phyloP scores from a whole-genome alignment of 805 yeast genomes.

The Wickerhamomyces chambardii region DNA sequence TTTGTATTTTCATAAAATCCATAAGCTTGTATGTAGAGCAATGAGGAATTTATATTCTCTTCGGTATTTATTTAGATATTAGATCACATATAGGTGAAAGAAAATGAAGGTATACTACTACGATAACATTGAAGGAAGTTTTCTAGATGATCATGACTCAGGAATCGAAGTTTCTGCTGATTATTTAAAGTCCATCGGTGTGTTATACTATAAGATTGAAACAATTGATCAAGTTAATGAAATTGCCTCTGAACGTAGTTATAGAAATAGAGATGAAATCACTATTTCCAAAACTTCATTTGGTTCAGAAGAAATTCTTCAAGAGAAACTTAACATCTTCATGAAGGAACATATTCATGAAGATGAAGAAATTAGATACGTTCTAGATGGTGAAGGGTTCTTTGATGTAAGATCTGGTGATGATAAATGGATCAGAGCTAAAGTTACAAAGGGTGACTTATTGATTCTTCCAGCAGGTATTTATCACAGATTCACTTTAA shows the following conservation, averaged over 20 bases:
- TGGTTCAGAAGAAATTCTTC: constrained; percentile 54
- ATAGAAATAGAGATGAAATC: constrained; percentile 75
- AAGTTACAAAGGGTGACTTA: constrained; percentile 53
- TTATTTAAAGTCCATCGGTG: constrained; percentile 54
- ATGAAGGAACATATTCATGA: constrained; percentile 88
- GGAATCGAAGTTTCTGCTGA: constrained; percentile 47
- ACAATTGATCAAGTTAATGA: constrained; percentile 45
- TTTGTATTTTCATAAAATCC: too few species aligned
- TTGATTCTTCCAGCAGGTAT: constrained; percentile 85
- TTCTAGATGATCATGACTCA: constrained; percentile 64
- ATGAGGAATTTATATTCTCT: too few species aligned
- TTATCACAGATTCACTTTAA: constrained; percentile 85
- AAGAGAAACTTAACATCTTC: constrained; percentile 58
- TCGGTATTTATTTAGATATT: too few species aligned
- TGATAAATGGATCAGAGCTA: constrained; percentile 70
- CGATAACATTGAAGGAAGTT: constrained; percentile 51
- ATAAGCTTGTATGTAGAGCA: too few species aligned
- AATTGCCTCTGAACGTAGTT: constrained; percentile 61
- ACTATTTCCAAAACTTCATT: constrained; percentile 50
- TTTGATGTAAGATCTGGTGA: constrained; percentile 72
- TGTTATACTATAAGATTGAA: constrained; percentile 46
- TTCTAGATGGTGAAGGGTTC: constrained; percentile 83
- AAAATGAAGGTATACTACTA: constrained; percentile 47
- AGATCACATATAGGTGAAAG: too few species aligned
- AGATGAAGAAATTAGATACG: constrained; percentile 93